Evolutionary conservation across 2,329 filamentous ascomycete genomes (phyloP), one percentile per base, ranked within the genome.

Genomic region (Fusarium begoniae): DNA sequence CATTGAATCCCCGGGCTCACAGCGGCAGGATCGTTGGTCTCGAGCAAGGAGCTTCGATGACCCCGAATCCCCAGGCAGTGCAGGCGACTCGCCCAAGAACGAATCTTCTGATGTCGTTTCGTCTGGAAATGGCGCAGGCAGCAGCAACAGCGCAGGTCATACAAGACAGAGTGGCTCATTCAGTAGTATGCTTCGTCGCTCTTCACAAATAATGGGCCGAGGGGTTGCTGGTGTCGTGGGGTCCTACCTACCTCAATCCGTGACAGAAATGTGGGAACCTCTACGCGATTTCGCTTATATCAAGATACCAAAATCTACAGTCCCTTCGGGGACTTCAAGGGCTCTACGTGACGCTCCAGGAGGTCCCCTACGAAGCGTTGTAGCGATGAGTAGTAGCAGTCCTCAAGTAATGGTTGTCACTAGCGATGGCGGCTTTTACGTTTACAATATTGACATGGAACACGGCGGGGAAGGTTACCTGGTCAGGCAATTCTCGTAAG

Each of bases 371-470:
- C 88, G 93, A 74, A 98, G 94, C 75, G 96, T 99, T n/a, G 96
- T 99, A 48, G 96, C 96, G 14, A 97, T 99, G 92, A 98, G 94
- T 80, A 96, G 92, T 79, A 97, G 92, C 80, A 95, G 93, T 32
- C 96, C 96, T 2, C 95, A 98, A 79, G 94, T 99, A 55, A 98
- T 99, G 95, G 94, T 98, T 1, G 95, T 98, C 20, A 99, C 96
- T 1, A 98, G 93, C 77, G 96, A 99, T 81, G 96, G 96, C 15
- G 92, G 92, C 30, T 98, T 98, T 80, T 98, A 96, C 77, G 93
- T 98, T 37, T 99, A 96, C 83, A 96, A 94, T 74, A 95, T 99
- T 62, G 95, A 99, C 81, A 90, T 99, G 86, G 95, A 97, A 77
- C 93, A 94, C 70, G 96, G 96, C 24, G 96, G 96, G 30, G 96